Evolutionary conservation across 2,329 filamentous ascomycete genomes (phyloP).

Genomic region (Ophiosphaerella korrae): DNA sequence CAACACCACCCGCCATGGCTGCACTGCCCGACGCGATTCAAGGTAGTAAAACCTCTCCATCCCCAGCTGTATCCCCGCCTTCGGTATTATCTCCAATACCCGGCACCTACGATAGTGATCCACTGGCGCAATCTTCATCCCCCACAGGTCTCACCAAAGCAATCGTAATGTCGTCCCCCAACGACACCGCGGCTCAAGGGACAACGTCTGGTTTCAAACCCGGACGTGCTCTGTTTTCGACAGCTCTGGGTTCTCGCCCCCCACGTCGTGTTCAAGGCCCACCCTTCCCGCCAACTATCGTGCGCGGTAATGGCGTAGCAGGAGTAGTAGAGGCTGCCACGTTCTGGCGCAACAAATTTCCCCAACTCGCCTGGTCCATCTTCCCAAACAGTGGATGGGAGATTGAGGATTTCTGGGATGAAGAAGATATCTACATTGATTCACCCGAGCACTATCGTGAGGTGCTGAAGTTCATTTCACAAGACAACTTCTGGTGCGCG

Average conservation of each 20-base stretch:
- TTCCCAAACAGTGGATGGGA: conserved; percentile 31
- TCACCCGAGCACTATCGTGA: conserved; percentile 30
- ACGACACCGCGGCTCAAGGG: not conserved
- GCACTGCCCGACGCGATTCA: not conserved
- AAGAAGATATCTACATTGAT: conserved; percentile 40
- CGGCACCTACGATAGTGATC: too few relatives aligned
- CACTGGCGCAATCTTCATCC: not conserved
- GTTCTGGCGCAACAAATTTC: conserved; percentile 29
- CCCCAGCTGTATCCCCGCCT: conserved; percentile 3
- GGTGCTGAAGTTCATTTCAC: conserved; percentile 34
- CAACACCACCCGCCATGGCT: too few relatives aligned
- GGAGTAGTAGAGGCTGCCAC: conserved; percentile 27
- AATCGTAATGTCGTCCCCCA: conserved; percentile 3
- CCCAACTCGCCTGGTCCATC: conserved; percentile 31
- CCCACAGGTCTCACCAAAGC: conserved; percentile 9
- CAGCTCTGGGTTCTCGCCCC: conserved; percentile 25
- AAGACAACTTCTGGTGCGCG: conserved; percentile 26
- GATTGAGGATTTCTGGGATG: conserved; percentile 43
- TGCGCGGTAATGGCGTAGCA: conserved; percentile 22
- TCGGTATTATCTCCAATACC: not conserved
- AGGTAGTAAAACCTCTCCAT: not conserved
- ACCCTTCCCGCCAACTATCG: conserved; percentile 28
- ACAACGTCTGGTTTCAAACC: not conserved
- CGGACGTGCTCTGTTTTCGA: conserved; percentile 37
- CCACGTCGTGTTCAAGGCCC: conserved; percentile 17